Percentiles rank a stretch among this genome's conserved stretches.
These are phyloP conservation scores for Phialophora expanda DNA, from an alignment of 2,329 filamentous ascomycete genomes.

Conservation along the genomic window DNA sequence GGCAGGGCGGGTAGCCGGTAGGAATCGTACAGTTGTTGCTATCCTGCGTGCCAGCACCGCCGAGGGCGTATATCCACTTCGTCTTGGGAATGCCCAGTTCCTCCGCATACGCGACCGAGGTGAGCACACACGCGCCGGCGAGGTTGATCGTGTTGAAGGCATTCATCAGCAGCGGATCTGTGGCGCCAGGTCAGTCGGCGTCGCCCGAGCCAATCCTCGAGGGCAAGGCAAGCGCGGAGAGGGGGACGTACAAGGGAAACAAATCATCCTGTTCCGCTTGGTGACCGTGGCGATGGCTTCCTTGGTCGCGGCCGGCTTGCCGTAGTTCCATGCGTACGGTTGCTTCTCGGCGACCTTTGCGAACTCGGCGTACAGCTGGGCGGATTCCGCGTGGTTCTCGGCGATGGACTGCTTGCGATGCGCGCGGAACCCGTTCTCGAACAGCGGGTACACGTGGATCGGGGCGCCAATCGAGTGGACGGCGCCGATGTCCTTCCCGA, in stretches of 20 bases:
- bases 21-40: conserved; percentile 54
- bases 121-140: conserved; percentile 65
- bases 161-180: conserved; percentile 72
- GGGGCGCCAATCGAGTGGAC: conserved; percentile 65
- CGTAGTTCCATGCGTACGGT: conserved; percentile 63
- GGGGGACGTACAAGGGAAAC: conserved; percentile 64
- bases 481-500: conserved; percentile 58
- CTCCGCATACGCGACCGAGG: conserved; percentile 60
- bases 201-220: not conserved
- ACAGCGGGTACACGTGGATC: conserved; percentile 71
- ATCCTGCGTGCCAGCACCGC: conserved; percentile 67
- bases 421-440: conserved; percentile 68
- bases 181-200: conserved; percentile 29
- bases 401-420: conserved; percentile 59
- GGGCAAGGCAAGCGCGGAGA: not conserved
- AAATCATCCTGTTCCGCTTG: conserved; percentile 69
- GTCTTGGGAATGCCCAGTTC: conserved; percentile 60
- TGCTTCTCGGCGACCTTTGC: conserved; percentile 61
- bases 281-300: conserved; percentile 60
- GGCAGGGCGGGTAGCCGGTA: not conserved
- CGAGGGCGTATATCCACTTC: conserved; percentile 68
- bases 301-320: conserved; percentile 52
- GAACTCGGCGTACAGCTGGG: conserved; percentile 65
- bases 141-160: conserved; percentile 73
- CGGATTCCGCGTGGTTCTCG: conserved; percentile 65